Evolutionary conservation across 1,284 basidiomycete genomes (phyloP), one percentile per base, ranked within the genome.

Genomic region (Ustilago curta): DNA sequence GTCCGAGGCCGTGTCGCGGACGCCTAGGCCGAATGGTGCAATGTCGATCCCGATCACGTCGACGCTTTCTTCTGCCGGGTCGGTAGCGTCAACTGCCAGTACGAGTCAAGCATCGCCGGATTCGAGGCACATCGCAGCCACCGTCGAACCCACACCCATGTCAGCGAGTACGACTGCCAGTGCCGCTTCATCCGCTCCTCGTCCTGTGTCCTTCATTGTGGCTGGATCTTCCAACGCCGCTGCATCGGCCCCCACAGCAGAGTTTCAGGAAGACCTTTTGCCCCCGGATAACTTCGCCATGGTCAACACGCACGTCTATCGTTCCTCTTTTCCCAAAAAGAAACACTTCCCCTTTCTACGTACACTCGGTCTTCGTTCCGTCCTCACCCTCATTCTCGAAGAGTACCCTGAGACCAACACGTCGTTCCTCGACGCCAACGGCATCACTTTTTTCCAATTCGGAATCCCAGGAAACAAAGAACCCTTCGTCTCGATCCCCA

Each of bases 391-490:
- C 18, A 87, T 88, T 32, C 83, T 87, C 52, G 88, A 89, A 71
- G 87, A 88, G 49, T 89, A 89, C 55, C 88, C 88, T 1, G 86
- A 87, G 53, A 86, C 86, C 40, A 88, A 88, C 70, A 79, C 86
- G 7, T 81, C 86, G n/a, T 89, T 86, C 52, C 76, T 87, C 5
- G 78, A 85, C 44, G 56, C 76, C 9, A 83, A 87, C 52, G 86
- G 86, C 8, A 87, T 87, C 64, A 81, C 84, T 40, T 86, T 87
- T 48, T 84, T 86, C 65, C 88, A 88, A 84, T 88, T 88, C 72
- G 87, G 87, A 31, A 88, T 89, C 21, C 88, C 88, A 2, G 88
- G 88, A 1, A 88, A 89, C 85, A 89, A 88, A 81, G 86, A 86
- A 57, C 74, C 80, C 3, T 82, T 82, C 48, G 80, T 82, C 8